Conservation (phyloP, 805 yeast species). For the Kregervanrija pseudodelftensis region DNA sequence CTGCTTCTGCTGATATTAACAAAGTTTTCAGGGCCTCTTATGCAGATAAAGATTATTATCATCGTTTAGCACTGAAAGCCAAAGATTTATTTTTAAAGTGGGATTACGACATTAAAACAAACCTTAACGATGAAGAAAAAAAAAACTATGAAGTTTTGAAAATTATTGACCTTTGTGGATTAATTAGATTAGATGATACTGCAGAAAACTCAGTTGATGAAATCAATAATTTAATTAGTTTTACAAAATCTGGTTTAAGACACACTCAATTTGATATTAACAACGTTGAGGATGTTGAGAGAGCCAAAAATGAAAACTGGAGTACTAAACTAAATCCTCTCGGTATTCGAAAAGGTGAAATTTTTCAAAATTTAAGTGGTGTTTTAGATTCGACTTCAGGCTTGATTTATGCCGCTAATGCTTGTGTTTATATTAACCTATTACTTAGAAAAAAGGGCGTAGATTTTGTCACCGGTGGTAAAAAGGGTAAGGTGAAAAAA, state of each 20-base stretch:
- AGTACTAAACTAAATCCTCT: no score
- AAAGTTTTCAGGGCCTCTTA: slow-evolving; percentile 16
- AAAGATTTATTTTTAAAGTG: slow-evolving; percentile 13
- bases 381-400: slow-evolving; percentile 14
- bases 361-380: slow-evolving; percentile 2
- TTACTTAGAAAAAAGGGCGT: slow-evolving; percentile 15
- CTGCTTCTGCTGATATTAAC: slow-evolving; percentile 19
- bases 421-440: slow-evolving; percentile 12
- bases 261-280: slow-evolving; percentile 15
- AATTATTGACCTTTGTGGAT: background rate
- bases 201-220: slow-evolving; percentile 7
- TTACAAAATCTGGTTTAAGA: slow-evolving; percentile 12
- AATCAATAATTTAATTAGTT: slow-evolving; percentile 11
- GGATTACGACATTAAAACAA: slow-evolving; percentile 14
- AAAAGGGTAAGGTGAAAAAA: slow-evolving; percentile 10
- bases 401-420: slow-evolving; percentile 15
- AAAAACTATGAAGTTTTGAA: slow-evolving; percentile 11
- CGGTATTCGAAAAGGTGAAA: no score
- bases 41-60: slow-evolving; percentile 13
- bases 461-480: slow-evolving; percentile 11
- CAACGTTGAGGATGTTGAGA: background rate
- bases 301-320: no score
- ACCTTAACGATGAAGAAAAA: slow-evolving; percentile 13
- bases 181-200: slow-evolving; percentile 1
- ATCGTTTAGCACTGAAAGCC: slow-evolving; percentile 13